These are phyloP conservation scores for Euphorbia celastroides DNA, from an alignment of 441 rosid genomes.

Conservation along the genomic window DNA sequence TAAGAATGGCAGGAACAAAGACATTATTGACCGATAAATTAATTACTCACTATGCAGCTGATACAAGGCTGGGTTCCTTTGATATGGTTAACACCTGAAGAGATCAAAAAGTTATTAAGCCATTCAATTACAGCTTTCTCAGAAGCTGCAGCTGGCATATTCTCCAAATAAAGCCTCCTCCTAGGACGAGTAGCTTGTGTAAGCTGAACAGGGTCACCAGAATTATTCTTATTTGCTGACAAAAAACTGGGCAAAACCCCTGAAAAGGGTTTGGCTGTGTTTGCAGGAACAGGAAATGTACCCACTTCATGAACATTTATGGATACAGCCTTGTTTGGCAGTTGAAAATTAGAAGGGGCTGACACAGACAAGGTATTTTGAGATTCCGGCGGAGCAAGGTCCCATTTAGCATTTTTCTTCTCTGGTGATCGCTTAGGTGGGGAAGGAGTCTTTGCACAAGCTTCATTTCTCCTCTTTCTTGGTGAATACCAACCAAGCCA, in stretches of 20 bases:
- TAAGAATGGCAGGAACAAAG: conserved; percentile 19
- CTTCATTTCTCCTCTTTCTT: conserved; percentile 68
- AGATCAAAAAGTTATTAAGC: conserved; percentile 58
- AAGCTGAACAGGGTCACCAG: conserved; percentile 68
- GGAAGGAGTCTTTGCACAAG: conserved; percentile 61
- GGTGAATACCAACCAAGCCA: conserved; percentile 95
- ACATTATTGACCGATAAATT: conserved; percentile 17
- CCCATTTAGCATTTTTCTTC: conserved; percentile 79
- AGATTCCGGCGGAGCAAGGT: conserved; percentile 47
- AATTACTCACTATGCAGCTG: conserved; percentile 76
- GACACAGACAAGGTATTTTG: conserved; percentile 27
- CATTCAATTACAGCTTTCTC: conserved; percentile 68
- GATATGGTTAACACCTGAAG: conserved; percentile 58
- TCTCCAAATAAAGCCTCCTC: conserved; percentile 86
- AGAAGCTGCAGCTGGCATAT: conserved; percentile 70
- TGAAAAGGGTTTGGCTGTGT: conserved; percentile 33
- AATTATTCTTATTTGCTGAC: conserved; percentile 29
- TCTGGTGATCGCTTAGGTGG: conserved; percentile 66
- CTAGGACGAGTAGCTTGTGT: conserved; percentile 76
- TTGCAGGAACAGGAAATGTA: conserved; percentile 37
- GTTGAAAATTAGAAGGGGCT: conserved; percentile 36
- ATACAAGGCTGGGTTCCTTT: conserved; percentile 77
- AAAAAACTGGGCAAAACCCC: conserved; percentile 33
- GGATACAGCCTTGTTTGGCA: conserved; percentile 33
- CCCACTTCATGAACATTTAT: conserved; percentile 34